A percentile compares a stretch with the other conserved stretches of the same genome.
phyloP scores from a whole-genome alignment of 257 asterid species.

The Solanum clarkiae region DNA sequence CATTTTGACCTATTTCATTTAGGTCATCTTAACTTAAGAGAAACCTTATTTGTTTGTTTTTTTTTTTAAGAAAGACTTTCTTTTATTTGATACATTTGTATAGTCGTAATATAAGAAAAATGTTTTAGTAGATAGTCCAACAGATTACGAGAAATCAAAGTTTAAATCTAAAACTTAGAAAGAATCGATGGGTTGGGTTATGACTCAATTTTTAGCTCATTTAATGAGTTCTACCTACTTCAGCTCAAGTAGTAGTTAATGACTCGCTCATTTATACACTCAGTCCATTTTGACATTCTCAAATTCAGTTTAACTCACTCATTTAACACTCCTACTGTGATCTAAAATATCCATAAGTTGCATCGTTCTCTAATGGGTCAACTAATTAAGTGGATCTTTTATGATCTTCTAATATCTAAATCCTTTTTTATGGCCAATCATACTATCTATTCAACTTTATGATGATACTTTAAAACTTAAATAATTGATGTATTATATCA shows the following conservation, averaged over 20 bases:
- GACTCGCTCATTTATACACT: accelerated
- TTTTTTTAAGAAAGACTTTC: accelerated
- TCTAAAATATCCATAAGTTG: neutral
- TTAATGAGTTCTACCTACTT: neutral
- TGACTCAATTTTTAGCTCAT: neutral
- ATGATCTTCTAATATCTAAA: neutral
- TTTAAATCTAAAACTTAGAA: neutral
- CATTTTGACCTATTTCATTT: neutral
- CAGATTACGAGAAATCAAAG: neutral
- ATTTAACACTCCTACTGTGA: neutral
- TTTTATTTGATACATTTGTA: neutral
- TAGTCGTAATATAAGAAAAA: neutral
- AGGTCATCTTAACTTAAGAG: neutral
- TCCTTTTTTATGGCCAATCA: neutral
- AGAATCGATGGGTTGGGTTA: neutral
- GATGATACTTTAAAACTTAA: neutral
- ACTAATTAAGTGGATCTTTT: neutral
- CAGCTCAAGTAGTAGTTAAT: neutral
- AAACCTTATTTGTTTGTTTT: neutral
- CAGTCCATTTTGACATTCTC: neutral
- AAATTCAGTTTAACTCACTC: neutral
- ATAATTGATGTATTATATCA: neutral
- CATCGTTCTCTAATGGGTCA: neutral
- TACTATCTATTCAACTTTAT: neutral
- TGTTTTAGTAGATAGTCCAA: neutral